Evolutionary conservation across 2,329 filamentous ascomycete genomes (phyloP), one percentile per base, ranked within the genome.

Genomic region (Botrytis tulipae): DNA sequence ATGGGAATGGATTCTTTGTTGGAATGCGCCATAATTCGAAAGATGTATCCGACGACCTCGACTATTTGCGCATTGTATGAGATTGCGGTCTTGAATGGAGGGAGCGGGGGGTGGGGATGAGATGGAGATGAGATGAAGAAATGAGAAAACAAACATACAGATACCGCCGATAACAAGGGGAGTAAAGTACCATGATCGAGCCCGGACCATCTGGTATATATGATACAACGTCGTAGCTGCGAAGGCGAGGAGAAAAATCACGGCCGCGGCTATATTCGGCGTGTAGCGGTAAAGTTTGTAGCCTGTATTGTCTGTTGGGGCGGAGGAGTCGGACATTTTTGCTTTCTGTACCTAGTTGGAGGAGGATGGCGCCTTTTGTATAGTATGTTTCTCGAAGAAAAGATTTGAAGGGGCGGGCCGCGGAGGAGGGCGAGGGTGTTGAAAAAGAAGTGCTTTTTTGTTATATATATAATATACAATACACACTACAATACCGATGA

Each of bases 141-240:
- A 4, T 18, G 18, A n/a, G 8, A 37, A 35, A 32, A 37, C 1
- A 40, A 10, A 69, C 66, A 32, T 51, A 69, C 66, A 61, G 2
- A 46, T 5, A 60, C 68, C 68, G 20, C 57, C 68, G 8, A 70
- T 22, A 12, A 70, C 40, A 32, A 70, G 51, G 4, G 68, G 68
- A 18, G 42, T 70, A 14, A 51, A 35, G 86, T 80, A 32, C 48
- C 48, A 70, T 22, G 76, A 65, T 40, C 59, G 70, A 9, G 29
- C 71, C 12, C 62, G 46, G 16, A 74, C 5, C 4, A 76, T 40
- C 57, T 76, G 75, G 63, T 72, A 76, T 10, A 60, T 29, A 29
- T 77, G 76, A 25, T 71, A 46, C 8, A 37, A 25, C 25, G 74
- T 74, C n/a, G 70, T 73, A 18, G 48, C 10, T 35, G 70, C 14